A percentile compares a stretch with the other conserved stretches of the same genome.
phyloP scores from a whole-genome alignment of 1,139 yeast species.

The Taiozyma sp. region DNA sequence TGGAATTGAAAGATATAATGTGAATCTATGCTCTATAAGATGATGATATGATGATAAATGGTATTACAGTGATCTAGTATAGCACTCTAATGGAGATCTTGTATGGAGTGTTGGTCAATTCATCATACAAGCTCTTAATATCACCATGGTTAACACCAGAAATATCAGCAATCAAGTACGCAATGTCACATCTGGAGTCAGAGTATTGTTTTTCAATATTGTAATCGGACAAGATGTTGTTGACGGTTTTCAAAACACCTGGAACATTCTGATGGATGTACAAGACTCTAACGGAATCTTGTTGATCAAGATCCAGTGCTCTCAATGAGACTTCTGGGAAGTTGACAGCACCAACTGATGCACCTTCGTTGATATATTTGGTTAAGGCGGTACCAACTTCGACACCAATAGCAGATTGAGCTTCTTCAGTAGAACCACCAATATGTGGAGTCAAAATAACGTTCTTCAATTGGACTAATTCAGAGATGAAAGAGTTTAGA shows the following conservation, averaged over 20 bases:
- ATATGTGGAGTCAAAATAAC: conserved; percentile 95
- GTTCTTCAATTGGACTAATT: conserved; percentile 78
- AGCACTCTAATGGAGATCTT: conserved; percentile 88
- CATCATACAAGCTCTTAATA: conserved; percentile 79
- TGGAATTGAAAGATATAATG: background rate
- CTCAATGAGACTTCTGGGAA: conserved; percentile 98
- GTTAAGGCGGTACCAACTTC: conserved; percentile 87
- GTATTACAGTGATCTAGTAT: conserved; percentile 41
- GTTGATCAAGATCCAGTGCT: conserved; percentile 84
- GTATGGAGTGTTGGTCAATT: conserved; percentile 86
- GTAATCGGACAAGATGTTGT: conserved; percentile 90
- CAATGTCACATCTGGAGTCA: conserved; percentile 93
- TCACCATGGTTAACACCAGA: conserved; percentile 80
- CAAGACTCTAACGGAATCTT: conserved; percentile 85
- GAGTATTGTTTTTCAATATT: conserved; percentile 97
- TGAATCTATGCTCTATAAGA: background rate
- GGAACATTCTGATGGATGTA: conserved; percentile 98
- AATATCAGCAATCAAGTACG: conserved; percentile 97
- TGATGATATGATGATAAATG: background rate
- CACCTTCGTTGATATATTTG: conserved; percentile 94
- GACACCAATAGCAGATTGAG: conserved; percentile 95
- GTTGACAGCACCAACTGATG: conserved; percentile 94
- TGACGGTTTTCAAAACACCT: conserved; percentile 96
- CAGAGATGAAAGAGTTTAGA: conserved; percentile 81
- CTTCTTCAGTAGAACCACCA: conserved; percentile 99